phyloP scores from a whole-genome alignment of 2,329 filamentous ascomycete species.

The Calonectria henricotiae region DNA sequence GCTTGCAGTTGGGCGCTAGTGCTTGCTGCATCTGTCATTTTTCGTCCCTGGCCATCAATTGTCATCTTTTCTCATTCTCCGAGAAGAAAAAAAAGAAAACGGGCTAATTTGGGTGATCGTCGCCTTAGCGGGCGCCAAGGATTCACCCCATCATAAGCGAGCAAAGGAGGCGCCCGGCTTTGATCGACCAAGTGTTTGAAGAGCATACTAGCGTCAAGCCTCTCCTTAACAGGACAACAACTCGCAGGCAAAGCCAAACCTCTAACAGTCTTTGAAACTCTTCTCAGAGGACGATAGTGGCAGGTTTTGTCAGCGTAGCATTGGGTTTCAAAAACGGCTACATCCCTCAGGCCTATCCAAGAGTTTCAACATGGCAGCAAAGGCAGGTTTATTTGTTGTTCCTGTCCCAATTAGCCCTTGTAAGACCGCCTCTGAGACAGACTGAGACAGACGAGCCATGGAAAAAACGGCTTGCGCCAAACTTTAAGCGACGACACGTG shows the following conservation, averaged over 20 bases:
- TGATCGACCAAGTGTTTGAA: slow-evolving; percentile 51
- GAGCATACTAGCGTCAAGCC: slow-evolving; percentile 38
- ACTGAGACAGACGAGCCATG: slow-evolving; percentile 41
- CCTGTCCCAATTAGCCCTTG: slow-evolving; percentile 28
- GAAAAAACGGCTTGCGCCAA: slow-evolving; percentile 46
- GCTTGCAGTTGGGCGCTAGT: slow-evolving; percentile 44
- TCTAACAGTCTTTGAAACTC: slow-evolving; percentile 37
- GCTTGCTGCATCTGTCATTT: slow-evolving; percentile 39
- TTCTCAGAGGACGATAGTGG: neutral
- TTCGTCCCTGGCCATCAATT: slow-evolving; percentile 32
- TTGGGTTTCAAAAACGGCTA: slow-evolving; percentile 6
- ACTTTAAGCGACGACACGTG: slow-evolving; percentile 52
- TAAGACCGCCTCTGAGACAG: slow-evolving; percentile 42
- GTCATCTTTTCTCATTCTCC: slow-evolving; percentile 45
- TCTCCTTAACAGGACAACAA: slow-evolving; percentile 30
- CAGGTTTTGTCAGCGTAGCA: slow-evolving; percentile 6
- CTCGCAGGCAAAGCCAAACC: slow-evolving; percentile 15
- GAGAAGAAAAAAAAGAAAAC: slow-evolving; percentile 45
- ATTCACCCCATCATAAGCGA: slow-evolving; percentile 24
- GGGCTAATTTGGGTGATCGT: slow-evolving; percentile 54
- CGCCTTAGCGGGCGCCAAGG: slow-evolving; percentile 52
- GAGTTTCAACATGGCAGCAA: slow-evolving; percentile 8
- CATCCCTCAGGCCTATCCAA: neutral
- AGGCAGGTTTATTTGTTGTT: slow-evolving; percentile 7
- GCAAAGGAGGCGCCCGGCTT: slow-evolving; percentile 38